Conservation (phyloP, 2,329 filamentous ascomycete species). For the Trichoderma endophyticum region DNA sequence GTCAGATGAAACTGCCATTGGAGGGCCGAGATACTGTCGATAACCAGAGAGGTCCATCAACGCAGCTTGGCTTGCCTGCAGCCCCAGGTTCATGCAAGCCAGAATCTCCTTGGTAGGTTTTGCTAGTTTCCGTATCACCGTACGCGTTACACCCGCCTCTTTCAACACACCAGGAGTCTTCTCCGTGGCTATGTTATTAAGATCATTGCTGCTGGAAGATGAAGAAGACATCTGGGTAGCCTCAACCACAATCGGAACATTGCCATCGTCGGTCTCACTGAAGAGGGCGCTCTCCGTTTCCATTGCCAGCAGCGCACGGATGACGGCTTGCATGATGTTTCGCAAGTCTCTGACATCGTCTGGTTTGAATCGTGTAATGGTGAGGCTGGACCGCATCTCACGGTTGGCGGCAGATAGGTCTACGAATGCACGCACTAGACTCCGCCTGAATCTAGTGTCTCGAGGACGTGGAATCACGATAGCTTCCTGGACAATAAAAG, state of each 20-base stretch:
- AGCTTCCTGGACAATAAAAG: constrained; percentile 27
- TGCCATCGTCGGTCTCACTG: constrained; percentile 20
- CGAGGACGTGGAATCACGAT: constrained; percentile 31
- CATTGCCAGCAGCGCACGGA: constrained; percentile 52
- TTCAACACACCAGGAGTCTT: constrained; percentile 13
- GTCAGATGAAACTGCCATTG: constrained; percentile 41
- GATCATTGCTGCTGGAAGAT: not conserved
- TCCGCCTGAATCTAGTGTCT: constrained; percentile 36
- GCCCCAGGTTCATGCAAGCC: constrained; percentile 41
- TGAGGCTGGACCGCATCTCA: constrained; percentile 56
- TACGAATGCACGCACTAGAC: constrained; percentile 51
- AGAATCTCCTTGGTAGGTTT: constrained; percentile 47
- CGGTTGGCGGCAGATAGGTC: constrained; percentile 54
- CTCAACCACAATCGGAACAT: constrained; percentile 21
- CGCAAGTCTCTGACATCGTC: constrained; percentile 48
- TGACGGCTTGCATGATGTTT: constrained; percentile 54
- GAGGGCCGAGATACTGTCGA: constrained; percentile 45
- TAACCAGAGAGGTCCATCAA: constrained; percentile 54
- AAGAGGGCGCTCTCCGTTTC: constrained; percentile 49
- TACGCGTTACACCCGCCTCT: constrained; percentile 23
- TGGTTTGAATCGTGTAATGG: constrained; percentile 51
- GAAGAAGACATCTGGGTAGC: constrained; percentile 1
- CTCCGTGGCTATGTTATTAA: not conserved
- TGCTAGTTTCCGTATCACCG: constrained; percentile 35
- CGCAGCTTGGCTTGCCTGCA: constrained; percentile 49